phyloP scores from a whole-genome alignment of 768 basidiomycete genomes.

The Auricularia cornea region DNA sequence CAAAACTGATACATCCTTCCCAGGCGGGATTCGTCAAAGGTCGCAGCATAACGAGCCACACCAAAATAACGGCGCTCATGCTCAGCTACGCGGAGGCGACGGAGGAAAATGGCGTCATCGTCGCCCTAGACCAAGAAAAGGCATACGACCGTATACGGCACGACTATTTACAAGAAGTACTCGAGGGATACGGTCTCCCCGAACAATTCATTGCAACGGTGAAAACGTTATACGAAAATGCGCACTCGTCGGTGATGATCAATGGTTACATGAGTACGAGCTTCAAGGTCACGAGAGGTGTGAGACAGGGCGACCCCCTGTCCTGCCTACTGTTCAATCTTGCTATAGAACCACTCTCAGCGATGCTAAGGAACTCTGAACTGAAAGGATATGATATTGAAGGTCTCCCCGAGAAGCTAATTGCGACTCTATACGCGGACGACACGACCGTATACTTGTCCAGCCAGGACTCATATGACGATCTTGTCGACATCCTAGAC shows the following conservation, averaged over 20 bases:
- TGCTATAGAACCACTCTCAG: constrained; percentile 15
- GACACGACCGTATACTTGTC: constrained; percentile 32
- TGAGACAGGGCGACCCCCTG: constrained; percentile 16
- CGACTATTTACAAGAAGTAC: constrained; percentile 11
- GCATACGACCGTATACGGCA: constrained; percentile 15
- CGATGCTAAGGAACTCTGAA: neutral
- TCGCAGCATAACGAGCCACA: constrained; percentile 12
- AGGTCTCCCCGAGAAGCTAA: constrained; percentile 11
- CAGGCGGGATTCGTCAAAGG: constrained; percentile 15
- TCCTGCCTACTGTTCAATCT: constrained; percentile 17
- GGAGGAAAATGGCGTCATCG: constrained; percentile 11
- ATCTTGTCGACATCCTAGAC: constrained; percentile 21
- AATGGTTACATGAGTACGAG: constrained; percentile 4
- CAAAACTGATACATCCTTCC: constrained; percentile 4
- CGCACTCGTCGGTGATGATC: constrained; percentile 10
- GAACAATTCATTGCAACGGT: constrained; percentile 12
- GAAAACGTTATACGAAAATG: constrained; percentile 11
- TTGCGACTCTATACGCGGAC: constrained; percentile 32
- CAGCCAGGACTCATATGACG: constrained; percentile 18
- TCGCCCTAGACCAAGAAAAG: constrained; percentile 13
- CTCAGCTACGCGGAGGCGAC: constrained; percentile 10
- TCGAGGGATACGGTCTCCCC: constrained; percentile 9
- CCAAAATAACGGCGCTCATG: constrained; percentile 7
- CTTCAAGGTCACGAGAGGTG: constrained; percentile 12
- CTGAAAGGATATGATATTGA: neutral